Percentiles rank a stretch among this genome's conserved stretches.
These are phyloP conservation scores for Aspergillus ochraceus DNA, from an alignment of 2,329 filamentous ascomycete species.

Conservation along the genomic window DNA sequence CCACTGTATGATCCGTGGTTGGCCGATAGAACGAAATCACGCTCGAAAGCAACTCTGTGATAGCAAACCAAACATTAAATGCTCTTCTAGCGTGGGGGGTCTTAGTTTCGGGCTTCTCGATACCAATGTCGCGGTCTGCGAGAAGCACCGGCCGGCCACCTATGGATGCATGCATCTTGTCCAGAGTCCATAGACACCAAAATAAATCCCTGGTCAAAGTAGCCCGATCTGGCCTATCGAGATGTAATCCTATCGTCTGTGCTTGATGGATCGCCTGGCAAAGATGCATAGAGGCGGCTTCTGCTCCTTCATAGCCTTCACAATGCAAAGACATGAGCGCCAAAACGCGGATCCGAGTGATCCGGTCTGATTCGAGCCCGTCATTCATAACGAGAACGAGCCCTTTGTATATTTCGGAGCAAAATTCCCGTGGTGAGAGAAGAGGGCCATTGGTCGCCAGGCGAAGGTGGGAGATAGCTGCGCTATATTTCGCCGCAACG, in stretches of 20 bases:
- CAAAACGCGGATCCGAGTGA: slow-evolving; percentile 39
- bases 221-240: slow-evolving; percentile 35
- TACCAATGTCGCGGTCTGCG: slow-evolving; percentile 42
- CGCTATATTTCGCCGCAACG: slow-evolving; percentile 39
- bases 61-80: slow-evolving; percentile 39
- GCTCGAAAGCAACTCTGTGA: slow-evolving; percentile 38
- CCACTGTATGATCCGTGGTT: slow-evolving; percentile 31
- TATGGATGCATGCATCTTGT: slow-evolving; percentile 44
- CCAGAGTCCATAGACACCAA: slow-evolving; percentile 44
- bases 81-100: slow-evolving; percentile 19
- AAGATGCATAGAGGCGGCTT: slow-evolving; percentile 41
- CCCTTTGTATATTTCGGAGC: slow-evolving; percentile 38
- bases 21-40: slow-evolving; percentile 44
- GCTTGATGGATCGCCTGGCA: slow-evolving; percentile 44
- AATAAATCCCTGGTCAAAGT: slow-evolving; percentile 33
- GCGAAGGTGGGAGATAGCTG: slow-evolving; percentile 33
- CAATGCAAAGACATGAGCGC: slow-evolving; percentile 44
- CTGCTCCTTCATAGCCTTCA: slow-evolving; percentile 42
- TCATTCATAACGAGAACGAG: slow-evolving; percentile 40
- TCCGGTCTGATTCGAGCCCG: slow-evolving; percentile 36
- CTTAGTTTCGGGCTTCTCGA: slow-evolving; percentile 28
- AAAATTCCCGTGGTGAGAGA: slow-evolving; percentile 38
- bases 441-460: slow-evolving; percentile 30
- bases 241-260: slow-evolving; percentile 41
- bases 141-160: slow-evolving; percentile 42